Evolutionary conservation across 169 alveolate genomes (phyloP).

Genomic region (Amoebophrya sp.): DNA sequence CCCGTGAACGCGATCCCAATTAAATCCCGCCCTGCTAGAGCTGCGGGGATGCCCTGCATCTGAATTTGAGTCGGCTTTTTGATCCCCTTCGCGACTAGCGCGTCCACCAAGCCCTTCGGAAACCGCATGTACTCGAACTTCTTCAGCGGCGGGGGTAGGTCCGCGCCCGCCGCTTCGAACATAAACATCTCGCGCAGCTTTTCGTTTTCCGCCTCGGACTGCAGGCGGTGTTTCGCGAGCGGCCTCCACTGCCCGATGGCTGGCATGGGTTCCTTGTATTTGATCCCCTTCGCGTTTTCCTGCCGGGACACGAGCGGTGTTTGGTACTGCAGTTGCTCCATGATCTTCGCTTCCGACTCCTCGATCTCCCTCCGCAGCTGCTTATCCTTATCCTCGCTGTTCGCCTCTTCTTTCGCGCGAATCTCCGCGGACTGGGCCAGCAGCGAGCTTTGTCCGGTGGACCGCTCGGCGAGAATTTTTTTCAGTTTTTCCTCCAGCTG

Average conservation of each 20-base stretch:
- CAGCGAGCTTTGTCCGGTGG: neutral
- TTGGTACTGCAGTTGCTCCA: neutral
- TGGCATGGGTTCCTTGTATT: neutral
- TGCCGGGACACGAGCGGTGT: neutral
- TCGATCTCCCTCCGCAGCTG: neutral
- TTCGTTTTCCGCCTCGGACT: conserved; percentile 50
- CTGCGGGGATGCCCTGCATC: conserved; percentile 83
- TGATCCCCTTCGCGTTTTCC: conserved; percentile 8
- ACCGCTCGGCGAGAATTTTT: neutral
- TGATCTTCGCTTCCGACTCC: neutral
- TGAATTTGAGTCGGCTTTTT: conserved; percentile 85
- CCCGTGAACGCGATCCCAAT: conserved; percentile 88
- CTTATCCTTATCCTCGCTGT: neutral
- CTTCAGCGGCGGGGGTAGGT: conserved; percentile 85
- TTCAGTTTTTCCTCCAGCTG: neutral
- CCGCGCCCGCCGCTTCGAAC: conserved; percentile 74
- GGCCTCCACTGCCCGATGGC: neutral
- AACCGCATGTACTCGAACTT: conserved; percentile 80
- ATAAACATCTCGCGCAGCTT: conserved; percentile 57
- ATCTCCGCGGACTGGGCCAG: neutral
- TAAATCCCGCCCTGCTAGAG: conserved; percentile 75
- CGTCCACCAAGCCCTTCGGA: conserved; percentile 72
- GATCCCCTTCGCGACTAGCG: conserved; percentile 71
- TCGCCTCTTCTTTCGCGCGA: neutral
- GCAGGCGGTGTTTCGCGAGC: neutral